A percentile compares a stretch with the other conserved stretches of the same genome.
Conservation (phyloP, 2,329 filamentous ascomycete species). For the Trichoderma sp. region DNA sequence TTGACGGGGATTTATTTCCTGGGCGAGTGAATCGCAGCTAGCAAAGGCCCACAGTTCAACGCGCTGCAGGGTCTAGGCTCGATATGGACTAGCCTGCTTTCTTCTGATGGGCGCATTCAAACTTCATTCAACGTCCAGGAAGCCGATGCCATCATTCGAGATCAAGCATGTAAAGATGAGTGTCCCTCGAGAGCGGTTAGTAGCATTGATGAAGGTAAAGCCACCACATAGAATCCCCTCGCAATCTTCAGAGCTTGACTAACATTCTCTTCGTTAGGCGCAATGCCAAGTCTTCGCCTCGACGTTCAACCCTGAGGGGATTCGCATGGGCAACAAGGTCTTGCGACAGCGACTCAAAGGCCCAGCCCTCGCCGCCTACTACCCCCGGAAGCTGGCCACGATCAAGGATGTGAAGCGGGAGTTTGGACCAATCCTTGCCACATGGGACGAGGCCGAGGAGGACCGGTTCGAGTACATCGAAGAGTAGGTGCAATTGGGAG, state of each 20-base stretch:
- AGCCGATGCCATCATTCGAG: constrained; percentile 32
- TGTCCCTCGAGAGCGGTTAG: constrained; percentile 61
- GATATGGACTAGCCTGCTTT: not conserved
- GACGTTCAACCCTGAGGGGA: constrained; percentile 81
- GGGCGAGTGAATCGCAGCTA: not conserved
- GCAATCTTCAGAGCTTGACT: constrained; percentile 29
- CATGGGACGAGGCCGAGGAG: constrained; percentile 75
- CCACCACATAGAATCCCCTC: not conserved
- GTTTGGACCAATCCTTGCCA: constrained; percentile 67
- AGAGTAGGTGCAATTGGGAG: constrained; percentile 50
- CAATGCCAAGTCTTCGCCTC: constrained; percentile 92
- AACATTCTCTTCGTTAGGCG: constrained; percentile 54
- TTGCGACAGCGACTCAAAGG: constrained; percentile 85
- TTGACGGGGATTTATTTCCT: not conserved
- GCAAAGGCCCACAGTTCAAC: not conserved
- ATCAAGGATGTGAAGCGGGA: constrained; percentile 73
- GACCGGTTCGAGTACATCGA: constrained; percentile 76
- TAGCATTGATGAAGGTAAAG: constrained; percentile 77
- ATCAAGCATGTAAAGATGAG: constrained; percentile 55
- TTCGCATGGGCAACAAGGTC: constrained; percentile 88
- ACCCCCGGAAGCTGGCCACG: constrained; percentile 73
- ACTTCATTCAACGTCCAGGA: constrained; percentile 37
- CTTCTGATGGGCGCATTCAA: constrained; percentile 9
- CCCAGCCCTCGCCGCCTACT: constrained; percentile 83
- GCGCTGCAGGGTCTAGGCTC: not conserved